Evolutionary conservation across 176 grass and related monocot species (phyloP), one percentile per base, ranked within the genome.

Genomic region (Musa beccarii): DNA sequence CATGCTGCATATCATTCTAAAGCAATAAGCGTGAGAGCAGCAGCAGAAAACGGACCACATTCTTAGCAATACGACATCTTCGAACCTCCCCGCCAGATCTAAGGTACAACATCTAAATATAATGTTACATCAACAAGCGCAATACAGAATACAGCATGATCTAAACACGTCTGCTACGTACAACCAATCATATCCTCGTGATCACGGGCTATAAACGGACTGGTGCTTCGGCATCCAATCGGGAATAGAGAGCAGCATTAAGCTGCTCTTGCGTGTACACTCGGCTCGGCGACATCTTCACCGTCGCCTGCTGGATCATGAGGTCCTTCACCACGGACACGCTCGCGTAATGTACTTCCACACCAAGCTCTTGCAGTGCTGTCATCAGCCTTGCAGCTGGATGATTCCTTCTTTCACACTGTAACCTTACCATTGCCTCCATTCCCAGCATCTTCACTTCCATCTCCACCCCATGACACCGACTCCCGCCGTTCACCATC

Each of bases 291-390:
- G 87, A 81, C 95, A 98, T 98, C 85, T 98, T 93, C 4, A 98
- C 90, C 0, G 90, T 86, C 0, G 92, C 83, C 83, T 98, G 95
- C 85, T 98, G 95, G 79, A 98, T 89, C 90, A 98, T 93, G 65
- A 98, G 82, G 79, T 98, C 95, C 72, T 93, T 89, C 4, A 91
- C 95, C 3, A 92, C 90, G 0, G 95, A 93, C 21, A 98, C 90
- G 71, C 91, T 98, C 13, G 90, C 95, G 66, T 98, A 86, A 83
- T 87, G 85, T 12, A 98, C 88, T 76, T 98, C 95, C 5, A 98
- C 76, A 78, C 91, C 86, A 12, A 98, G 90, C 51, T 86, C 84
- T 80, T 85, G 85, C 68, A 98, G 85, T 68, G 84, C 90, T 17
- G 75, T 71, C 95, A 98, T 98, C 34, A 93, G 79, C 72, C 85